A percentile compares a stretch with the other conserved stretches of the same genome.
phyloP scores from a whole-genome alignment of 2,329 filamentous ascomycete genomes.

The Xylaria sp. region DNA sequence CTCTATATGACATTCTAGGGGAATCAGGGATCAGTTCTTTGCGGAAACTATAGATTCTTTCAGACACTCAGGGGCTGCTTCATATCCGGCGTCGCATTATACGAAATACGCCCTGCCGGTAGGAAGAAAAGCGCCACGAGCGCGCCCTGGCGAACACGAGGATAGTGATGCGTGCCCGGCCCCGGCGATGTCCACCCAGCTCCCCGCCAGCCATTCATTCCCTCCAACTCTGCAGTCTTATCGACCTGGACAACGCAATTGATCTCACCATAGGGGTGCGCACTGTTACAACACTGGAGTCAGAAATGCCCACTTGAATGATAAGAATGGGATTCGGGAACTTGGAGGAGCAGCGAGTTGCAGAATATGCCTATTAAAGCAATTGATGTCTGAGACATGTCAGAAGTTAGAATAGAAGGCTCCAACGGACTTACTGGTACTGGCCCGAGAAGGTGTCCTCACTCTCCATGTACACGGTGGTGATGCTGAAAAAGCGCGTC shows the following conservation, averaged over 20 bases:
- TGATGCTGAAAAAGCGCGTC: constrained; percentile 65
- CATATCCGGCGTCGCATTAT: constrained; percentile 56
- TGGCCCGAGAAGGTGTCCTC: constrained; percentile 61
- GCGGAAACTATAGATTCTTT: not conserved
- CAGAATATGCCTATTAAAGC: too few relatives aligned
- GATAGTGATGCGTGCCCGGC: constrained; percentile 67
- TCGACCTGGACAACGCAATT: constrained; percentile 65
- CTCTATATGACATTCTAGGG: not conserved
- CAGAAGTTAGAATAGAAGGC: too few relatives aligned
- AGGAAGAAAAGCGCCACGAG: constrained; percentile 65
- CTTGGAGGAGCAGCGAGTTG: too few relatives aligned
- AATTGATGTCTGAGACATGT: too few relatives aligned
- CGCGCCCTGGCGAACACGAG: constrained; percentile 60
- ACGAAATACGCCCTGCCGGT: constrained; percentile 64
- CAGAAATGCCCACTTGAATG: too few relatives aligned
- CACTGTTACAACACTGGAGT: constrained; percentile 13
- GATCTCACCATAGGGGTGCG: constrained; percentile 65
- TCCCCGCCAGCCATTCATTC: constrained; percentile 66
- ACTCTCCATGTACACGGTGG: constrained; percentile 67
- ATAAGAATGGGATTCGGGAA: too few relatives aligned
- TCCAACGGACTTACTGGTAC: constrained; percentile 52
- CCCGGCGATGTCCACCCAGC: constrained; percentile 66
- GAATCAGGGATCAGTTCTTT: not conserved
- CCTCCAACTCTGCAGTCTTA: constrained; percentile 60
- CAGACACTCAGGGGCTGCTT: constrained; percentile 51